Evolutionary conservation across 225 moss, liverwort and hornwort genomes (phyloP), one percentile per base, ranked within the genome.

Genomic region (Antitrichia curtipendula): DNA sequence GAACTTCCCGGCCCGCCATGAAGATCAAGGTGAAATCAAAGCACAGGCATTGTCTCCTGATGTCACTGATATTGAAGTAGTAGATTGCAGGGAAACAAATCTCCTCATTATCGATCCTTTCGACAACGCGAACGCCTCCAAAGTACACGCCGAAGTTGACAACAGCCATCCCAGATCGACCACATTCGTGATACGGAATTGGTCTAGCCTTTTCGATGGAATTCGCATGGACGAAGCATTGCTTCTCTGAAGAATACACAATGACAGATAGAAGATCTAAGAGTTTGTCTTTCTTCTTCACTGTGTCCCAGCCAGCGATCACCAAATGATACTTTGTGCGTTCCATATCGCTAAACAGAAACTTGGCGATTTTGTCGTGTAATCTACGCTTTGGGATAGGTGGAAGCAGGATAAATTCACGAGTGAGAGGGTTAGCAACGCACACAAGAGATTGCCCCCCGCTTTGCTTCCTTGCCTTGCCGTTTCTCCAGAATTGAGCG

Each of bases 41-140:
- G 58, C 92, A 90, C 29, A 92, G 9, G 82, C 88, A 74, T 57
- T 90, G 91, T 40, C 90, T 86, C 31, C 88, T 87, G 49, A 74
- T 88, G 23, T 92, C 90, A 41, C 94, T 94, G 11, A 94, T 94
- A 36, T 94, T 94, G 87, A 94, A 94, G 85, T 92, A 94, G 74
- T 86, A 92, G 68, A 94, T 53, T 24, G 94, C 90, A 61, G 92
- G 92, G 24, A 88, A 28, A 29, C 89, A 73, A 54, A 92, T 29
- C 15, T 92, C 91, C 53, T 89, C 90, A 18, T 91, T 86, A 19
- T 91, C 89, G 17, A 91, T 80, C 65, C 88, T 88, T 66, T 92
- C 86, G 5, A 82, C 61, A 50, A 94, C 89, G 6, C 85, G 72
- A 29, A 91, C 43, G 18, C 92, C 94, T 82, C 94, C 94, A 28